phyloP scores from a whole-genome alignment of 225 moss, liverwort and hornwort species.

The Pseudoscleropodium purum region DNA sequence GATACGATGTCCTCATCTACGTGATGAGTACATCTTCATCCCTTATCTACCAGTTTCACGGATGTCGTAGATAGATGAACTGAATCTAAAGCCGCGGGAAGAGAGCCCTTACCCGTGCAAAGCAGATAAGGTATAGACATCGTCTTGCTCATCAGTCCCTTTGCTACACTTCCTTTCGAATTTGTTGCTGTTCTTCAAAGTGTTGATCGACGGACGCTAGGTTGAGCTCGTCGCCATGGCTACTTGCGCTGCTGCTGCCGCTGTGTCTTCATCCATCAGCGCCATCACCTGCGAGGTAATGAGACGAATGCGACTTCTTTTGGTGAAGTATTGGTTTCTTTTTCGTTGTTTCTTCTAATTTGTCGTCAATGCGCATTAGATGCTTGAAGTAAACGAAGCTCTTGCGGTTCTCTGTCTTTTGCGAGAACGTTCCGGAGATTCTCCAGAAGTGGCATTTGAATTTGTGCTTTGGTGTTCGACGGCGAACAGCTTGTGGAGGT shows the following conservation, averaged over 20 bases:
- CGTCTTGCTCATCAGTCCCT: not conserved
- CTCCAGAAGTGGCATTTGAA: not conserved
- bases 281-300: slow-evolving; percentile 26
- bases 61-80: accelerated
- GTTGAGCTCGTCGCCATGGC: slow-evolving; percentile 19
- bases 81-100: not conserved
- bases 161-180: not conserved
- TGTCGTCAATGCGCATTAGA: not conserved
- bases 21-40: accelerated
- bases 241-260: slow-evolving; percentile 9
- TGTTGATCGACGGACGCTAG: not conserved
- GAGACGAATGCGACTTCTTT: not conserved
- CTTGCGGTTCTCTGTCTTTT: not conserved
- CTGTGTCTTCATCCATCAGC: slow-evolving; percentile 13
- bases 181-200: not conserved
- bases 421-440: not conserved
- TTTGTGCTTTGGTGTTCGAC: not conserved
- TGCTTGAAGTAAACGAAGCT: not conserved
- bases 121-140: slow-evolving; percentile 15
- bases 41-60: not conserved
- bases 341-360: not conserved
- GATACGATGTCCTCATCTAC: not conserved
- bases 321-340: not conserved
- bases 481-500: not conserved
- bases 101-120: not conserved